These are phyloP conservation scores for Daedalea quercina DNA, from an alignment of 768 basidiomycete species.

Conservation along the genomic window DNA sequence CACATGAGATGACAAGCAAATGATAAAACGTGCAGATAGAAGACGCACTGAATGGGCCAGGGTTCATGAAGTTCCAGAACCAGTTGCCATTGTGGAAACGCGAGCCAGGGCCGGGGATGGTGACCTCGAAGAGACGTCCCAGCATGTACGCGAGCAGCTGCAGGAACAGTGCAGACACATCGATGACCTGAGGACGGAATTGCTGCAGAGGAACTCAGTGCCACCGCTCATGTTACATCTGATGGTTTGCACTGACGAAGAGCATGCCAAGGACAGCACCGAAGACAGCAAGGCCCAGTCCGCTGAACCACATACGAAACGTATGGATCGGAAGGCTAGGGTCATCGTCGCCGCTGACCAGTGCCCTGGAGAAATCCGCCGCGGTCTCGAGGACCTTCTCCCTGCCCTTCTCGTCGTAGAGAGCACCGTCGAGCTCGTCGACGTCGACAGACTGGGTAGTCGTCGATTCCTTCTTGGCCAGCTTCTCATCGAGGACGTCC, in stretches of 20 bases:
- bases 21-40: not conserved
- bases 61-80: constrained; percentile 7
- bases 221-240: not conserved
- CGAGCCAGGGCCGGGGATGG: constrained; percentile 2
- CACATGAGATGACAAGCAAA: not conserved
- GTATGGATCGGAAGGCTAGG: constrained; percentile 1
- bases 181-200: constrained; percentile 3
- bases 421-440: not conserved
- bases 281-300: constrained; percentile 4
- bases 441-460: not conserved
- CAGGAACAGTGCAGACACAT: constrained; percentile 3
- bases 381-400: constrained; percentile 6
- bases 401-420: constrained; percentile 2
- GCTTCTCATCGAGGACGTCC: not conserved
- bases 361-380: constrained; percentile 3
- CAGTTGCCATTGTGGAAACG: constrained; percentile 6
- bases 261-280: constrained; percentile 6
- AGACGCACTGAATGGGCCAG: constrained; percentile 3
- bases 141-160: constrained; percentile 4
- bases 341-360: constrained; percentile 2
- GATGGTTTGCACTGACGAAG: not conserved
- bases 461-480: not conserved
- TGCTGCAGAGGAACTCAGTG: not conserved
- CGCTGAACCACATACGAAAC: constrained; percentile 6
- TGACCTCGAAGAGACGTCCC: not conserved